phyloP scores from a whole-genome alignment of 371 early-diverging fungal species.

The Actinomortierella ambigua region DNA sequence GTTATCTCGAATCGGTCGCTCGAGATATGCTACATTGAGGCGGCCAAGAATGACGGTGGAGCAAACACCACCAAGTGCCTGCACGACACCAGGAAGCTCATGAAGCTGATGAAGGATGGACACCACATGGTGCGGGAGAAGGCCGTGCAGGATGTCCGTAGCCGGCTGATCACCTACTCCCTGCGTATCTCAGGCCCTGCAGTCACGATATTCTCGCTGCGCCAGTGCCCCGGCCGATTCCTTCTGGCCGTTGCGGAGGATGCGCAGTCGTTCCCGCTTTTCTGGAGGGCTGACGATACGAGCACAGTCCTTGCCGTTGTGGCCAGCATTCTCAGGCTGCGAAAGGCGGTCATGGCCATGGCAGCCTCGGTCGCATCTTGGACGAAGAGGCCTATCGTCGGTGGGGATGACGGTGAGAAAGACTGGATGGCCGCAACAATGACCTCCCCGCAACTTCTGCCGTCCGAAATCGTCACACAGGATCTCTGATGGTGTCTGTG shows the following conservation, averaged over 20 bases:
- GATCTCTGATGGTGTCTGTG: no score
- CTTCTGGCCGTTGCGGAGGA: slow-evolving; percentile 9
- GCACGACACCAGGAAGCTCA: slow-evolving; percentile 9
- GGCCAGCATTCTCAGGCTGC: slow-evolving; percentile 5
- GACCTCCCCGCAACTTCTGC: no score
- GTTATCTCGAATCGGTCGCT: slow-evolving; percentile 9
- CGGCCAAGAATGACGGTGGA: slow-evolving; percentile 15
- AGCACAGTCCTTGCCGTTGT: slow-evolving; percentile 5
- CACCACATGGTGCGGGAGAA: slow-evolving; percentile 17
- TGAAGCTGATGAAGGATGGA: slow-evolving; percentile 13
- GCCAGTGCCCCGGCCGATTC: slow-evolving; percentile 15
- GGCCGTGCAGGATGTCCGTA: slow-evolving; percentile 6
- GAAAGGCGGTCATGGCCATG: slow-evolving; percentile 11
- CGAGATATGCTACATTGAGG: slow-evolving; percentile 13
- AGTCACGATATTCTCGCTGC: slow-evolving; percentile 9
- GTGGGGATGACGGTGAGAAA: no score
- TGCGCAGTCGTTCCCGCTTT: slow-evolving; percentile 6
- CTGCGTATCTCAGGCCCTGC: slow-evolving; percentile 16
- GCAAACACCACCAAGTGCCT: slow-evolving; percentile 10
- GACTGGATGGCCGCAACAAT: no score
- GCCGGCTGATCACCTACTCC: slow-evolving; percentile 7
- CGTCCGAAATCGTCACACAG: no score
- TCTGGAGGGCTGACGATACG: no score
- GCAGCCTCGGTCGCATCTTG: slow-evolving; percentile 1
- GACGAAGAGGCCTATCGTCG: no score